phyloP scores from a whole-genome alignment of 1,284 basidiomycete genomes.

The Neotropicomus parvogracilis region DNA sequence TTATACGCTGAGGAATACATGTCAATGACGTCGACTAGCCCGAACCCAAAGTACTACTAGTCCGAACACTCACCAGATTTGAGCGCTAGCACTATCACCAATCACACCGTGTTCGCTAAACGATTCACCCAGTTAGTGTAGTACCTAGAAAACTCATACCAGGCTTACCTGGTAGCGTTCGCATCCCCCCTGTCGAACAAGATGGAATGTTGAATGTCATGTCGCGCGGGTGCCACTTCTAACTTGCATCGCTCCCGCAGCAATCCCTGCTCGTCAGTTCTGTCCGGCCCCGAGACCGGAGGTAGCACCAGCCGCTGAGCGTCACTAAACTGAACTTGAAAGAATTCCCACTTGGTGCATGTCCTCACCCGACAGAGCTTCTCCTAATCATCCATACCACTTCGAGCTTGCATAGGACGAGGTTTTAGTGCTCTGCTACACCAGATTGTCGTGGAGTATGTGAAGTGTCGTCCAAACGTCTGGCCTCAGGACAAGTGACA shows the following conservation, averaged over 20 bases:
- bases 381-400: background rate
- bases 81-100: background rate
- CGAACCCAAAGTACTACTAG: conserved; percentile 7
- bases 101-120: background rate
- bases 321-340: background rate
- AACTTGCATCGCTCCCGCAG: background rate
- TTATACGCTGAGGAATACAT: conserved; percentile 18
- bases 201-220: conserved; percentile 12
- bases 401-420: too few species aligned
- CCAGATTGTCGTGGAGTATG: background rate
- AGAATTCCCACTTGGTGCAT: background rate
- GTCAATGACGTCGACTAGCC: conserved; percentile 18
- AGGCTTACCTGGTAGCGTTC: conserved; percentile 1
- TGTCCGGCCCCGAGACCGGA: too few species aligned
- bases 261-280: too few species aligned
- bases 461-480: background rate
- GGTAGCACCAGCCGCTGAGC: background rate
- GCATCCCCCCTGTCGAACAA: background rate
- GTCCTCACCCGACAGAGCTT: background rate
- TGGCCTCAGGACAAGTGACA: background rate
- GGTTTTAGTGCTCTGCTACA: background rate
- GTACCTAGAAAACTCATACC: background rate
- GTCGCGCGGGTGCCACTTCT: background rate
- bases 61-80: background rate
- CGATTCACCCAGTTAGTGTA: background rate